These are phyloP conservation scores for Talaromyces sp. DNA, from an alignment of 2,329 filamentous ascomycete species.

Conservation along the genomic window DNA sequence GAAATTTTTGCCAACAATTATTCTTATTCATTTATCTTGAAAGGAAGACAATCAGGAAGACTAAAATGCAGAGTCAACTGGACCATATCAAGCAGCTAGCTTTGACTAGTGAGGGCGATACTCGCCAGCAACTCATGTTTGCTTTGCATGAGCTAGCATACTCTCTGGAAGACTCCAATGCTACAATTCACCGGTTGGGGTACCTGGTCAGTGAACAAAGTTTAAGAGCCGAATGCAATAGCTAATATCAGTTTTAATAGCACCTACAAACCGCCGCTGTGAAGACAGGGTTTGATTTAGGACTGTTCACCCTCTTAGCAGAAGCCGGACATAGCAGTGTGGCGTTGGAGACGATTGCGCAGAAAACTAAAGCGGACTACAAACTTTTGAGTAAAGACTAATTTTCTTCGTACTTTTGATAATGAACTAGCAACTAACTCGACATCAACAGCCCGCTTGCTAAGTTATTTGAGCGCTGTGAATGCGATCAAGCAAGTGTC, in stretches of 20 bases:
- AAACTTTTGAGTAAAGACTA: not conserved
- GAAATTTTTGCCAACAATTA: not conserved
- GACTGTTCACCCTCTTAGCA: constrained; percentile 12
- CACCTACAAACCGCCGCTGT: constrained; percentile 13
- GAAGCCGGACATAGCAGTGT: not conserved
- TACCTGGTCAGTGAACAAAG: not conserved
- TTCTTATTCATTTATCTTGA: not conserved
- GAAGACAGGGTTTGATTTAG: constrained; percentile 14
- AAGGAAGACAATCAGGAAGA: not conserved
- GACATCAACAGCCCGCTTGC: constrained; percentile 11
- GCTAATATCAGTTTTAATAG: constrained; percentile 5
- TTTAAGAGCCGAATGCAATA: not conserved
- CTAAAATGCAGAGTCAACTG: not conserved
- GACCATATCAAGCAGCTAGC: not conserved
- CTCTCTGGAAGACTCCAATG: not conserved
- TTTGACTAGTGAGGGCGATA: not conserved
- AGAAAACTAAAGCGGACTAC: not conserved
- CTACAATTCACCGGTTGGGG: not conserved
- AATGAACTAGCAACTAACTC: constrained; percentile 8
- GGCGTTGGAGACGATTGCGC: not conserved
- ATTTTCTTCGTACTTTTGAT: constrained; percentile 3
- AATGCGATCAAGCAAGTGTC: constrained; percentile 11
- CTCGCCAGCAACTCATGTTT: not conserved
- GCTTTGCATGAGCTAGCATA: not conserved
- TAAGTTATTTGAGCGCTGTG: constrained; percentile 19